A percentile compares a stretch with the other conserved stretches of the same genome.
Conservation (phyloP, 768 basidiomycete species). For the Brasilioporus rufonigricans region DNA sequence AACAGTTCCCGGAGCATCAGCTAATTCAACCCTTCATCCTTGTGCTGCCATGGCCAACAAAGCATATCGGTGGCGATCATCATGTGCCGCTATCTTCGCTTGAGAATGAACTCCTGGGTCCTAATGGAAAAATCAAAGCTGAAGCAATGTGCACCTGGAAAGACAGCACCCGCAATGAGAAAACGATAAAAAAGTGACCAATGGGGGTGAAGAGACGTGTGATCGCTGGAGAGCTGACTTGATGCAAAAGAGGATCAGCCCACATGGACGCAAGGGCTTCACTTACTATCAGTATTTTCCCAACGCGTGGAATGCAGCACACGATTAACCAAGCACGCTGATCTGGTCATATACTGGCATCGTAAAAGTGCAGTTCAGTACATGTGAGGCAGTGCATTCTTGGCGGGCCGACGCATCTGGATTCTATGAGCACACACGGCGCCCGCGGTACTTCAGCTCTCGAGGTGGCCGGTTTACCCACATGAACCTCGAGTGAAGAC, state of each 20-base stretch:
- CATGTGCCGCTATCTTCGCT: not conserved
- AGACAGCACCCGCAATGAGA: not conserved
- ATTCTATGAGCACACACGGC: not conserved
- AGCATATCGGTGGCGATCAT: not conserved
- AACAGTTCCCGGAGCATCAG: too few relatives aligned
- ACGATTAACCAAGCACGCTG: not conserved
- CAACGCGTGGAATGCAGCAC: too few relatives aligned
- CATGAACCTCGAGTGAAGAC: not conserved
- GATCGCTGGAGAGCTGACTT: not conserved
- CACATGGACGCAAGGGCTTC: constrained; percentile 4
- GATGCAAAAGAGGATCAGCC: not conserved
- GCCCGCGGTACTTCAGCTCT: too few relatives aligned
- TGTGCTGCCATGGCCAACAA: not conserved
- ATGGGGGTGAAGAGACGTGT: not conserved
- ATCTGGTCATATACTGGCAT: not conserved
- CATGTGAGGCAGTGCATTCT: not conserved
- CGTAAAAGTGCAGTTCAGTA: not conserved
- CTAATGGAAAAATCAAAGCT: not conserved
- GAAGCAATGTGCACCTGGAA: not conserved
- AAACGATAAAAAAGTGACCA: not conserved
- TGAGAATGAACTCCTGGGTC: not conserved
- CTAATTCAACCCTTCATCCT: not conserved
- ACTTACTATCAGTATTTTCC: too few relatives aligned
- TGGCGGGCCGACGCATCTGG: not conserved
- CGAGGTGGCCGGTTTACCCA: not conserved